These are phyloP conservation scores for Cryptomeria japonica DNA, from an alignment of 75 land plant genomes.

Conservation along the genomic window DNA sequence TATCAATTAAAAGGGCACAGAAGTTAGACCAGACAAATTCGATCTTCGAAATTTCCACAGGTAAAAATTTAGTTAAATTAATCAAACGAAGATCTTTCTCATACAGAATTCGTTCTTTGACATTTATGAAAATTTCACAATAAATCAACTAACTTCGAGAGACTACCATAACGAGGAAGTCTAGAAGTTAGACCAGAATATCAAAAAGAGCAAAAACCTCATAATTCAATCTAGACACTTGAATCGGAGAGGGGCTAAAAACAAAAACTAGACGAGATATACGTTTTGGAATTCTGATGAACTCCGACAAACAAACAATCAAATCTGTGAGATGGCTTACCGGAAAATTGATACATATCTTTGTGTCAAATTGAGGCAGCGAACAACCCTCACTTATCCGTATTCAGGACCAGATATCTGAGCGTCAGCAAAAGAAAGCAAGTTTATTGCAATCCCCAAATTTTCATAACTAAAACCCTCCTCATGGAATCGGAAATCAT, in stretches of 20 bases:
- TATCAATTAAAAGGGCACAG: no score
- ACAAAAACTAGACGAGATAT: neutral
- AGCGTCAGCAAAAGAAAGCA: neutral
- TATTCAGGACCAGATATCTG: neutral
- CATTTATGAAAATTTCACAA: neutral
- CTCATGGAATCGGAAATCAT: neutral
- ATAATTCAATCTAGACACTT: neutral
- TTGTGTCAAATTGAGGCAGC: neutral
- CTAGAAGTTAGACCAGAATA: neutral
- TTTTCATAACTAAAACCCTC: neutral
- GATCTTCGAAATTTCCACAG: neutral
- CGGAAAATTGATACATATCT: neutral
- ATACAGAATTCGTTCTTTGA: neutral
- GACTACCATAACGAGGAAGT: neutral
- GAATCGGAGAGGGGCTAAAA: neutral
- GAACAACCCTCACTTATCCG: neutral
- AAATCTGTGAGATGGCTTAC: neutral
- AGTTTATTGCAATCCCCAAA: no score
- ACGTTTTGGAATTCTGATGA: neutral
- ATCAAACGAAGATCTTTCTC: no score
- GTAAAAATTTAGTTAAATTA: no score
- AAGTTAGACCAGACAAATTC: no score
- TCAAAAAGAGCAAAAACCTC: neutral
- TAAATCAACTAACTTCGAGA: neutral
- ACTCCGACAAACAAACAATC: neutral